A percentile compares a stretch with the other conserved stretches of the same genome.
These are phyloP conservation scores for sorghum (Sorghum bicolor) DNA, from an alignment of 176 grass and related monocot genomes.

Conservation along the genomic window DNA sequence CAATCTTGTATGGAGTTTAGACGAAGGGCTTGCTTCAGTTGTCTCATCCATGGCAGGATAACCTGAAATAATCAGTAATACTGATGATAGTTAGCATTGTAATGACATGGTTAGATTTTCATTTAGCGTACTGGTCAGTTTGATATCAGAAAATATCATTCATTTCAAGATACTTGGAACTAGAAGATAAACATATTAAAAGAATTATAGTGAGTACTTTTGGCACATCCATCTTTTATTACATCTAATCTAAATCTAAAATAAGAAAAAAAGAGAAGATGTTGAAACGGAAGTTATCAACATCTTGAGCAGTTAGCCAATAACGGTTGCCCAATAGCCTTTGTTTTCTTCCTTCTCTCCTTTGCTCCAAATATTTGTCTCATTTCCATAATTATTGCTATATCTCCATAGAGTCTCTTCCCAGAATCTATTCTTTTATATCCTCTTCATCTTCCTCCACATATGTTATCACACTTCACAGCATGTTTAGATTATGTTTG, in stretches of 20 bases:
- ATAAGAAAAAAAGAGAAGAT: neutral
- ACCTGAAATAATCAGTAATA: conserved; percentile 35
- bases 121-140: neutral
- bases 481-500: too few relatives aligned
- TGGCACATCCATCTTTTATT: neutral
- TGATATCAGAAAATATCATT: neutral
- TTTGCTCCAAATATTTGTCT: neutral
- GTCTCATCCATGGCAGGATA: conserved; percentile 38
- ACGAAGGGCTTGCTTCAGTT: conserved; percentile 23
- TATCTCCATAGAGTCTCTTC: neutral
- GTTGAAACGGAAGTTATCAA: neutral
- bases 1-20: conserved; percentile 74
- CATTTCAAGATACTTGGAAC: neutral
- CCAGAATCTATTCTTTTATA: too few relatives aligned
- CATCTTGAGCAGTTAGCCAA: too few relatives aligned
- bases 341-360: neutral
- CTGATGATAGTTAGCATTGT: neutral
- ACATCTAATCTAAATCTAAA: neutral
- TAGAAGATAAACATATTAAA: neutral
- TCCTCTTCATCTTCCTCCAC: too few relatives aligned
- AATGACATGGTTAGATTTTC: neutral
- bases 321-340: neutral
- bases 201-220: neutral
- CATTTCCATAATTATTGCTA: neutral
- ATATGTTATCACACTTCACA: too few relatives aligned